Percentiles rank a stretch among this genome's conserved stretches.
Conservation (phyloP, 352 stramenopile genomes). For the Globisporangium paddicum region DNA sequence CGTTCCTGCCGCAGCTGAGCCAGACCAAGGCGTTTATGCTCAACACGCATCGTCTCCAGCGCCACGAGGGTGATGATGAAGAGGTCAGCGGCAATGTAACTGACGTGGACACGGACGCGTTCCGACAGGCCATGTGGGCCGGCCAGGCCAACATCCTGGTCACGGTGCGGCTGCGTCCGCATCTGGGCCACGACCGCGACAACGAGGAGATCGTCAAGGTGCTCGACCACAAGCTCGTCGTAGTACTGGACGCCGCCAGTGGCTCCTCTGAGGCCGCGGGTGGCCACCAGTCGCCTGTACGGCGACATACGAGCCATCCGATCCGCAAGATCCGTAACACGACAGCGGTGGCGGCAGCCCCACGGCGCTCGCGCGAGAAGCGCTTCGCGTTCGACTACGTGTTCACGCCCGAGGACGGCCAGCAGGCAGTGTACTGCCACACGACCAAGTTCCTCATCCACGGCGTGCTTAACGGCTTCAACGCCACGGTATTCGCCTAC, state of each 20-base stretch:
- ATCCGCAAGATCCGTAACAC: slow-evolving; percentile 33
- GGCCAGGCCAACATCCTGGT: slow-evolving; percentile 88
- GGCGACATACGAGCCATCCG: slow-evolving; percentile 21
- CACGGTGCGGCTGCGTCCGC: slow-evolving; percentile 80
- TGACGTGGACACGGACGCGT: slow-evolving; percentile 52
- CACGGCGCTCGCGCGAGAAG: slow-evolving; percentile 56
- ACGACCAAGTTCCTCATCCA: slow-evolving; percentile 89
- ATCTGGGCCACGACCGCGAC: slow-evolving; percentile 69
- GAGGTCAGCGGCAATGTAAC: background rate
- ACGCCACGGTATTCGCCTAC: slow-evolving; percentile 91
- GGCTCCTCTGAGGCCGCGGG: background rate
- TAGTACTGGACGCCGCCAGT: slow-evolving; percentile 60
- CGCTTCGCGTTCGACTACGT: slow-evolving; percentile 90
- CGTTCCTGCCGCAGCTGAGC: slow-evolving; percentile 20
- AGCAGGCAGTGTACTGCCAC: slow-evolving; percentile 80
- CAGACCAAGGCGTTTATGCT: slow-evolving; percentile 15
- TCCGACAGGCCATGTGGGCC: slow-evolving; percentile 82
- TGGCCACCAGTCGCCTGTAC: slow-evolving; percentile 6
- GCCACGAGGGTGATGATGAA: background rate
- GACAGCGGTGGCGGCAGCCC: slow-evolving; percentile 19
- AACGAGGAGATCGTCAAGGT: slow-evolving; percentile 78
- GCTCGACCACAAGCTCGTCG: slow-evolving; percentile 79
- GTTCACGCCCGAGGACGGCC: slow-evolving; percentile 59
- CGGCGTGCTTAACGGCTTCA: slow-evolving; percentile 85
- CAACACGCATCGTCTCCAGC: background rate